Conservation (phyloP, 768 basidiomycete species). For the Auricularia auricula-judae region DNA sequence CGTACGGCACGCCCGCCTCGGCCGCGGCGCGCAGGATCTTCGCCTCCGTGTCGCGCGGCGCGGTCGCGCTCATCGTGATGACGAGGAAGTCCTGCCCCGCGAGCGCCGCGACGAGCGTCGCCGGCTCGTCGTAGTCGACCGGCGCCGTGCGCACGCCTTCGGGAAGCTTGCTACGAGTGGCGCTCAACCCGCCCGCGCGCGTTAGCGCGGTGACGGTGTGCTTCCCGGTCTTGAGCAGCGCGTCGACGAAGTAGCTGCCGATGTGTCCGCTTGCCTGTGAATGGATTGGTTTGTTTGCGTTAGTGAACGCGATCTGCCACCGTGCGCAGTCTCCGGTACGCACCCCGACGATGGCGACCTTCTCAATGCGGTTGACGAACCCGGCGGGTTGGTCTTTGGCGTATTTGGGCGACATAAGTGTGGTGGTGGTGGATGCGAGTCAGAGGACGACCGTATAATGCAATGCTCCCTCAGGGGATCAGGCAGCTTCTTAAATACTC, state of each 20-base stretch:
- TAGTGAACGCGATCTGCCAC: too few relatives aligned
- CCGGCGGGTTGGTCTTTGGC: too few relatives aligned
- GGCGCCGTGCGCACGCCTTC: neutral
- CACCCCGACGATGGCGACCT: too few relatives aligned
- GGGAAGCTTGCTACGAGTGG: neutral
- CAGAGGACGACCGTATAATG: too few relatives aligned
- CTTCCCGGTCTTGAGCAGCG: neutral
- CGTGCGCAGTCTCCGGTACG: too few relatives aligned
- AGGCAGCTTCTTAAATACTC: too few relatives aligned
- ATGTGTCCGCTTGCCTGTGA: neutral
- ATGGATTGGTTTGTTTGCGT: too few relatives aligned
- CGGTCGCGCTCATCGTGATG: neutral
- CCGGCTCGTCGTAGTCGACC: neutral
- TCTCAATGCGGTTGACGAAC: too few relatives aligned
- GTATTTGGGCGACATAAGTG: too few relatives aligned
- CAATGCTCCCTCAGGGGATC: too few relatives aligned
- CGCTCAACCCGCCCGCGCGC: neutral
- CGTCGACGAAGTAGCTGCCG: neutral
- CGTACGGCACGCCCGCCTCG: neutral
- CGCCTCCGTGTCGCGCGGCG: neutral
- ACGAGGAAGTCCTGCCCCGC: neutral
- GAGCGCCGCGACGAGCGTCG: neutral
- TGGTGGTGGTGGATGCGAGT: too few relatives aligned
- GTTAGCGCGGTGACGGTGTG: neutral
- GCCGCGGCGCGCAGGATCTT: neutral